Base-by-base conservation (phyloP, 495 filamentous ascomycete genomes). In the Penicillium egyptiacum region DNA sequence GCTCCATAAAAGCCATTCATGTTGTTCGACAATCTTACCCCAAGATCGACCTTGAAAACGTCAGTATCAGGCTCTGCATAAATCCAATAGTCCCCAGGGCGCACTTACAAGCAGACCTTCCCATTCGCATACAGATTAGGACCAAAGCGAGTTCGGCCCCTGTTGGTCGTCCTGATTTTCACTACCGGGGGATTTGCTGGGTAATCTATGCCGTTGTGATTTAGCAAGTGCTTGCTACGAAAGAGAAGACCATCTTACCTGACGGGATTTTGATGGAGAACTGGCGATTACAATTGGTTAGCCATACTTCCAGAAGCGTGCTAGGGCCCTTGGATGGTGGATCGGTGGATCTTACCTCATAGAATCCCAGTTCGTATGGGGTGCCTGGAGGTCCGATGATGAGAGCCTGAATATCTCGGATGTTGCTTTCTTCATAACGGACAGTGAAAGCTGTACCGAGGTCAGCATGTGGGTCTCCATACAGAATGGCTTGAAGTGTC, bases 321-420 rank as follows among this genome's bases (percentile, higher is more conserved):
- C 25, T 30, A 22, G 9, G 20, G 26, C 17, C 10, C 23, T 35
- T 12, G 4, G 14, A 30, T 23, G 2, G 44, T 17, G 22, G 22
- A n/a, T n/a, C n/a, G 10, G 5, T 39, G 12, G 10, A 25, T 17
- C 79, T 42, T 46, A 93, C 91, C 83, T 96, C 90, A 65, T 96
- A 98, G 79, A 96, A 97, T 4, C 93, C 94, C 66, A 96, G 95
- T 63, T 97, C 91, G 70, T 98, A 98, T 0, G 94, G 92, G 0
- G 94, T 96, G 52, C 93, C 92, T 47, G 94, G 92, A 8, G 95
- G 93, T 0, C 94, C 94, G 52, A 98, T 83, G 57, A 98, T 90
- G 47, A 98, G 71, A 33, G 93, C 95, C 61, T 84, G 86, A 41
- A 98, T 88, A 58, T 93, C 87, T 31, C 92, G 87, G 47, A 97